Percentiles rank a stretch among this genome's conserved stretches.
Evolutionary conservation across 1,139 yeast species (phyloP).

Genomic region (Arxiozyma heterogenica): DNA sequence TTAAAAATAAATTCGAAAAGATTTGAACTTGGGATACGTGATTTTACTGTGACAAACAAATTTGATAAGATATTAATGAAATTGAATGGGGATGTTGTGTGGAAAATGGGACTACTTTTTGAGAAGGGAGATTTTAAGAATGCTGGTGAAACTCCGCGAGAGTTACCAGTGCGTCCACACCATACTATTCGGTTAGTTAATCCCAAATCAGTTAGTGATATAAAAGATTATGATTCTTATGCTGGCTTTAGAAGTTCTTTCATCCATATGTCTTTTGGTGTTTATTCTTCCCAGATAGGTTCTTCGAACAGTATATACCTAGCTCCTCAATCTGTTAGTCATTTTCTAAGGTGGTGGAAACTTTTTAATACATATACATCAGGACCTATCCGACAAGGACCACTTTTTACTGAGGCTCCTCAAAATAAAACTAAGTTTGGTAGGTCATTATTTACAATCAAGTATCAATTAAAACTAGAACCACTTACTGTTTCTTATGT

Average conservation of each 20-base stretch:
- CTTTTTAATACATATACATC: slow-evolving; percentile 59
- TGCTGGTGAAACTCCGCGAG: slow-evolving; percentile 26
- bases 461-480: slow-evolving; percentile 59
- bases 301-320: slow-evolving; percentile 59
- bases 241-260: slow-evolving; percentile 63
- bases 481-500: slow-evolving; percentile 67
- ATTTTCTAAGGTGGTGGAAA: slow-evolving; percentile 76
- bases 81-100: slow-evolving; percentile 40
- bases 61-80: slow-evolving; percentile 44
- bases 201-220: slow-evolving; percentile 43
- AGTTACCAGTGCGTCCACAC: slow-evolving; percentile 49
- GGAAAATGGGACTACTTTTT: slow-evolving; percentile 44
- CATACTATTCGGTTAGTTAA: slow-evolving; percentile 52
- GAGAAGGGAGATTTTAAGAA: slow-evolving; percentile 33
- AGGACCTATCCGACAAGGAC: slow-evolving; percentile 66
- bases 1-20: slow-evolving; percentile 55
- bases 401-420: slow-evolving; percentile 40
- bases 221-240: slow-evolving; percentile 55
- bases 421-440: slow-evolving; percentile 50
- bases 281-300: slow-evolving; percentile 38
- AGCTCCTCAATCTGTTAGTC: slow-evolving; percentile 57
- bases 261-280: slow-evolving; percentile 66
- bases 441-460: slow-evolving; percentile 62
- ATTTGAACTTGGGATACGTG: slow-evolving; percentile 51
- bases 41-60: slow-evolving; percentile 24